phyloP scores from a whole-genome alignment of 257 asterid species.

The Knoxia roxburghii region DNA sequence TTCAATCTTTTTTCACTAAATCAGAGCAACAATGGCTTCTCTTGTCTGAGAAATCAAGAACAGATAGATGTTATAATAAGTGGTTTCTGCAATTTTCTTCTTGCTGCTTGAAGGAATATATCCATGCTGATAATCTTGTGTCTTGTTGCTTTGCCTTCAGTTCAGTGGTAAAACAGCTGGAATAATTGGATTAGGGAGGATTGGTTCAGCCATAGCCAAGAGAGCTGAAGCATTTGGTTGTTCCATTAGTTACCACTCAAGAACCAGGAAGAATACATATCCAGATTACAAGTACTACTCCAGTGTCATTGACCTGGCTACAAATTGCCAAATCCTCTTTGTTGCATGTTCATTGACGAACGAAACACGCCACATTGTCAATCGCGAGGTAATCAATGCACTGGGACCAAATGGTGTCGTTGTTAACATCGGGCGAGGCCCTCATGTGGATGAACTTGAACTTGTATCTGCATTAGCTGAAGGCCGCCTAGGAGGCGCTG shows the following conservation, averaged over 20 bases:
- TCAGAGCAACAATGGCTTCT: background rate
- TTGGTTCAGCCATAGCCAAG: slow-evolving; percentile 71
- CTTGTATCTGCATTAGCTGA: slow-evolving; percentile 54
- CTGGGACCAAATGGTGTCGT: slow-evolving; percentile 52
- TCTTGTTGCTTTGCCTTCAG: slow-evolving; percentile 27
- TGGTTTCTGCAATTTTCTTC: no score
- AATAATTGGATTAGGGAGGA: slow-evolving; percentile 67
- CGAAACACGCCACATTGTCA: slow-evolving; percentile 54
- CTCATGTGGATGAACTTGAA: slow-evolving; percentile 55
- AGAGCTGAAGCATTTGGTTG: slow-evolving; percentile 77
- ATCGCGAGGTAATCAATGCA: slow-evolving; percentile 48
- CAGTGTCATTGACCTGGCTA: slow-evolving; percentile 40
- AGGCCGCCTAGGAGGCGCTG: slow-evolving; percentile 65
- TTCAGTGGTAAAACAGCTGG: slow-evolving; percentile 70
- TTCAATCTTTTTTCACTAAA: background rate
- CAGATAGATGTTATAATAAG: background rate
- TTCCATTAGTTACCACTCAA: slow-evolving; percentile 48
- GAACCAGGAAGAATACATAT: slow-evolving; percentile 40
- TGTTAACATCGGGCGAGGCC: slow-evolving; percentile 59
- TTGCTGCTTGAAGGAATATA: background rate
- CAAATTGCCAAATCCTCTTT: slow-evolving; percentile 50
- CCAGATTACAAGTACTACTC: slow-evolving; percentile 42
- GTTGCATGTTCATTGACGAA: slow-evolving; percentile 52
- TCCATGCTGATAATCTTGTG: background rate
- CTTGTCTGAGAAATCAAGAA: background rate